These are phyloP conservation scores for Carex littledalei DNA, from an alignment of 176 grass and related monocot species.

Conservation along the genomic window DNA sequence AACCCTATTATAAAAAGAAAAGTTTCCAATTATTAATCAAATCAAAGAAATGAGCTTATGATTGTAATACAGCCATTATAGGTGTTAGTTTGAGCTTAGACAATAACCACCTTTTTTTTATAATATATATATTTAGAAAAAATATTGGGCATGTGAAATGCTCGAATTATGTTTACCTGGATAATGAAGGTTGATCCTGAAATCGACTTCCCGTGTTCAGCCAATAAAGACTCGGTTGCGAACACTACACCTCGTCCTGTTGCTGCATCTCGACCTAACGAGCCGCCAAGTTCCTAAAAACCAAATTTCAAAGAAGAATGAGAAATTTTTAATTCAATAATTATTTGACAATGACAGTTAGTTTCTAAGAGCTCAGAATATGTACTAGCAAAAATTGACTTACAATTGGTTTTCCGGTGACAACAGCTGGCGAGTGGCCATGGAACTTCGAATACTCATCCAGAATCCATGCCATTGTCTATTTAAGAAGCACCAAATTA, in stretches of 20 bases:
- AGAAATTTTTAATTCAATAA: conserved; percentile 20
- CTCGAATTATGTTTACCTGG: conserved; percentile 43
- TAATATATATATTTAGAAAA: not conserved
- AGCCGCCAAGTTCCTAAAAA: conserved; percentile 90
- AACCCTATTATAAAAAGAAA: conserved; percentile 44
- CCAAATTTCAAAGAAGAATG: not conserved
- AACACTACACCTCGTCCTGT: conserved; percentile 84
- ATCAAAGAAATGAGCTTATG: not conserved
- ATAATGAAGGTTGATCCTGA: conserved; percentile 79
- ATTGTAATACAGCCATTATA: not conserved
- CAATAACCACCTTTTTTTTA: not conserved
- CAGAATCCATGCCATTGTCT: conserved; percentile 99
- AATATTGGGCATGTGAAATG: not conserved
- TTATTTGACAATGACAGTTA: not conserved
- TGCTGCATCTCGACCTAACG: conserved; percentile 89
- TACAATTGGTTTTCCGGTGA: conserved; percentile 95
- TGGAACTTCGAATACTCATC: conserved; percentile 98
- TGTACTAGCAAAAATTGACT: conserved; percentile 25
- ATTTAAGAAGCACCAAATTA: conserved; percentile 1
- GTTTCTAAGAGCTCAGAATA: not conserved
- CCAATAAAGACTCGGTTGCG: conserved; percentile 70
- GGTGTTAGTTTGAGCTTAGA: not conserved
- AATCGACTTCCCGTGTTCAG: conserved; percentile 76
- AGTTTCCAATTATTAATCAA: not conserved
- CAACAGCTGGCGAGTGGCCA: conserved; percentile 88